phyloP scores from a whole-genome alignment of 2,329 filamentous ascomycete genomes.

The Dactylonectria macrodidyma region DNA sequence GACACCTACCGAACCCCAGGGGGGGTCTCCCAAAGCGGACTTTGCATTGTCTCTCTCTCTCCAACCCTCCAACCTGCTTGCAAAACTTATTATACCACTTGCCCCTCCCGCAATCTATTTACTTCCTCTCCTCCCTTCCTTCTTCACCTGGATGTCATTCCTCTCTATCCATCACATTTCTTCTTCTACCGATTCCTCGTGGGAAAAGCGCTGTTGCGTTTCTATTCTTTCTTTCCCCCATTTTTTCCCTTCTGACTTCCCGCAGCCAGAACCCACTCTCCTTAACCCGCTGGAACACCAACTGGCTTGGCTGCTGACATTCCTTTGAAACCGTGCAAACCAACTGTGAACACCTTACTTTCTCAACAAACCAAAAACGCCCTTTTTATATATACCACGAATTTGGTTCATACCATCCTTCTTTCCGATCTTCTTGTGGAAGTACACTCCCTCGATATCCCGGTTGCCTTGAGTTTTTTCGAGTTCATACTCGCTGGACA shows the following conservation, averaged over 20 bases:
- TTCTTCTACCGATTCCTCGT: slow-evolving; percentile 42
- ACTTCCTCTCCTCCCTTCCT: slow-evolving; percentile 39
- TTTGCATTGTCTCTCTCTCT: background rate
- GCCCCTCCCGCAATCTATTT: slow-evolving; percentile 46
- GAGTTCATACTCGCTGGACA: slow-evolving; percentile 47
- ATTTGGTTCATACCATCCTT: slow-evolving; percentile 7
- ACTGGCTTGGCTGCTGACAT: slow-evolving; percentile 72
- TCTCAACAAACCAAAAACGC: slow-evolving; percentile 27
- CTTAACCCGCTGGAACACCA: slow-evolving; percentile 59
- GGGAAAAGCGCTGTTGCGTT: slow-evolving; percentile 49
- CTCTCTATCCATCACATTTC: slow-evolving; percentile 39
- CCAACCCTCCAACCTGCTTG: slow-evolving; percentile 3
- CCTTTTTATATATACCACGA: slow-evolving; percentile 30
- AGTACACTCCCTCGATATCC: slow-evolving; percentile 30
- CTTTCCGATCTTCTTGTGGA: slow-evolving; percentile 9
- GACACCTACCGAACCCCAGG: background rate
- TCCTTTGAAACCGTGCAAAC: slow-evolving; percentile 58
- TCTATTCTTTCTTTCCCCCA: slow-evolving; percentile 44
- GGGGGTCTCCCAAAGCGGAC: background rate
- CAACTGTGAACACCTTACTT: no score
- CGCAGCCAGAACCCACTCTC: slow-evolving; percentile 51
- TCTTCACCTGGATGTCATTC: slow-evolving; percentile 42
- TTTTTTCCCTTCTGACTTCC: slow-evolving; percentile 56
- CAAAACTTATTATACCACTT: slow-evolving; percentile 44
- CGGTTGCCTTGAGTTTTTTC: slow-evolving; percentile 44